A percentile compares a stretch with the other conserved stretches of the same genome.
Evolutionary conservation across 257 asterid species (phyloP).

Genomic region (Oldenlandia corymbosa): DNA sequence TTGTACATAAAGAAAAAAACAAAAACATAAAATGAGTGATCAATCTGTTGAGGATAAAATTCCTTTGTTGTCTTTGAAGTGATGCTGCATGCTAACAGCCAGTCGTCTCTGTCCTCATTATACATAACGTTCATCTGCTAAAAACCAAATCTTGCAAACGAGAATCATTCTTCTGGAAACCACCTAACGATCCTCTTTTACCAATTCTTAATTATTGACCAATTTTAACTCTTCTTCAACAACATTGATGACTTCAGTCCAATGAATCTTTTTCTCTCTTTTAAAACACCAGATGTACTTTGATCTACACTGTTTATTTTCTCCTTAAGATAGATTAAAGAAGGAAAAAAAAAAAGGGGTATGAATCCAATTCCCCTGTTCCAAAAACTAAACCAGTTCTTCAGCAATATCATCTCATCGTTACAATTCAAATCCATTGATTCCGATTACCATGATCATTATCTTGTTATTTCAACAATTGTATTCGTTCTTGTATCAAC

Average conservation of each 20-base stretch:
- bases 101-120: background rate
- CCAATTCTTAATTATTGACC: no score
- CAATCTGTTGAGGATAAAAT: background rate
- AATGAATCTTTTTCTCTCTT: no score
- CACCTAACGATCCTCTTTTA: background rate
- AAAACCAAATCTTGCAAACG: background rate
- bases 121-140: background rate
- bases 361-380: conserved; percentile 1
- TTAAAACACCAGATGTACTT: no score
- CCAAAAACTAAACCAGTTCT: background rate
- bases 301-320: no score
- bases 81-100: background rate
- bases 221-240: background rate
- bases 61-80: background rate
- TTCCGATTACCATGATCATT: background rate
- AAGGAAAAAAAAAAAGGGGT: background rate
- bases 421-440: background rate
- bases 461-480: conserved; percentile 4
- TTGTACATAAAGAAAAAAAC: no score
- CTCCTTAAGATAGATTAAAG: no score
- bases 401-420: background rate
- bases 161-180: background rate
- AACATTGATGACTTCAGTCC: background rate
- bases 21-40: no score
- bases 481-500: background rate